Conservation (phyloP, 352 stramenopile species). For the Pythium chondricola region DNA sequence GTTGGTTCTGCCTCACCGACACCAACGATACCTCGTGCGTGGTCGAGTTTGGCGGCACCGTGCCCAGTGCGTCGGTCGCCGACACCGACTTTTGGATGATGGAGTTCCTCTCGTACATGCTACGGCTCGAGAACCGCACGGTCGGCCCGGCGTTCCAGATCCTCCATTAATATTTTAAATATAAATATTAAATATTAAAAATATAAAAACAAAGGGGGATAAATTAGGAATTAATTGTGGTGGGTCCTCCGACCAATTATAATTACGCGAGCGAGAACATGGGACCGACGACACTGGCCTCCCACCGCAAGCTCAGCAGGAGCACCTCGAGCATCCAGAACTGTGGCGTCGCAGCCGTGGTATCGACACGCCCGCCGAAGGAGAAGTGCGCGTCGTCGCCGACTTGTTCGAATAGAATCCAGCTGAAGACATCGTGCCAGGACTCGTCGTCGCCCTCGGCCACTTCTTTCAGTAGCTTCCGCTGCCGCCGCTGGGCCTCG, state of each 20-base stretch:
- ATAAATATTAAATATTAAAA: constrained; percentile 4
- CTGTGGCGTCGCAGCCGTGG: constrained; percentile 27
- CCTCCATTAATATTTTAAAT: background rate
- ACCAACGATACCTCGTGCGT: background rate
- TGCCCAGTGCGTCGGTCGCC: constrained; percentile 16
- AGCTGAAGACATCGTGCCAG: constrained; percentile 63
- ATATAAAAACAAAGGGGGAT: background rate
- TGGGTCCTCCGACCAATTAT: too few relatives aligned
- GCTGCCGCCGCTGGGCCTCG: constrained; percentile 9
- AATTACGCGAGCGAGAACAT: constrained; percentile 23
- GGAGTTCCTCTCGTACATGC: constrained; percentile 28
- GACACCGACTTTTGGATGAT: constrained; percentile 30
- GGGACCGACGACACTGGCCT: constrained; percentile 39
- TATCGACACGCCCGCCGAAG: constrained; percentile 46
- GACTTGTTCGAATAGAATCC: constrained; percentile 41
- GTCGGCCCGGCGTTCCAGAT: constrained; percentile 26
- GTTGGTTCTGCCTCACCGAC: constrained; percentile 29
- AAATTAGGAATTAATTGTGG: constrained; percentile 2
- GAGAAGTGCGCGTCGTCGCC: constrained; percentile 29
- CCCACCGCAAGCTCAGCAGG: constrained; percentile 52
- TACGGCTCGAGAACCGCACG: constrained; percentile 23
- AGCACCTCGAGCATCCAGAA: constrained; percentile 67
- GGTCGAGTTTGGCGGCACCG: constrained; percentile 21
- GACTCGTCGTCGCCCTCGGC: constrained; percentile 9
- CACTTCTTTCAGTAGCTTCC: constrained; percentile 2